phyloP scores from a whole-genome alignment of 2,329 filamentous ascomycete species.

The Byssochlamys sp. region DNA sequence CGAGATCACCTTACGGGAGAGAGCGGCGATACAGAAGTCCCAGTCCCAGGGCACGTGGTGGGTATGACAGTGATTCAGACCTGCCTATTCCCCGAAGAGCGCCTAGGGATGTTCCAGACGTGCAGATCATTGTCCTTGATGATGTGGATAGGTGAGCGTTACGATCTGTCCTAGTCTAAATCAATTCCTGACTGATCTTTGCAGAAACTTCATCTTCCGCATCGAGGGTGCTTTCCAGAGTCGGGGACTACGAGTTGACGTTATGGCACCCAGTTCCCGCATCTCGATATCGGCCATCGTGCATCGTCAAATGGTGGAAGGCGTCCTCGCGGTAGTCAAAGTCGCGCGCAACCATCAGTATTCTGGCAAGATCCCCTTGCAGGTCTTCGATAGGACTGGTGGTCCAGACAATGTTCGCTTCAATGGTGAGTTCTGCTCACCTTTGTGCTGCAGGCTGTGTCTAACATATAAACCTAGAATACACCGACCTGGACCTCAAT shows the following conservation, averaged over 20 bases:
- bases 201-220: constrained; percentile 68
- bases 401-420: constrained; percentile 70
- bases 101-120: constrained; percentile 70
- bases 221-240: constrained; percentile 66
- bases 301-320: constrained; percentile 74
- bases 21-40: constrained; percentile 61
- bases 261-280: constrained; percentile 68
- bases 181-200: constrained; percentile 9
- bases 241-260: constrained; percentile 63
- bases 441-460: background rate
- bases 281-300: constrained; percentile 71
- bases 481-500: constrained; percentile 67
- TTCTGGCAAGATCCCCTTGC: constrained; percentile 65
- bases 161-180: background rate
- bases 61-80: constrained; percentile 49
- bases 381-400: constrained; percentile 71
- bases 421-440: constrained; percentile 44
- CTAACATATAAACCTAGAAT: constrained; percentile 46
- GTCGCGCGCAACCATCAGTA: constrained; percentile 61
- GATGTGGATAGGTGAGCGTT: constrained; percentile 52
- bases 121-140: constrained; percentile 75
- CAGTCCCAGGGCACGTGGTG: constrained; percentile 51
- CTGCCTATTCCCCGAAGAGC: constrained; percentile 65
- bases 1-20: constrained; percentile 56
- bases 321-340: constrained; percentile 74